Base-by-base conservation (phyloP, 352 stramenopile species). In the Saprolegnia diclina region DNA sequence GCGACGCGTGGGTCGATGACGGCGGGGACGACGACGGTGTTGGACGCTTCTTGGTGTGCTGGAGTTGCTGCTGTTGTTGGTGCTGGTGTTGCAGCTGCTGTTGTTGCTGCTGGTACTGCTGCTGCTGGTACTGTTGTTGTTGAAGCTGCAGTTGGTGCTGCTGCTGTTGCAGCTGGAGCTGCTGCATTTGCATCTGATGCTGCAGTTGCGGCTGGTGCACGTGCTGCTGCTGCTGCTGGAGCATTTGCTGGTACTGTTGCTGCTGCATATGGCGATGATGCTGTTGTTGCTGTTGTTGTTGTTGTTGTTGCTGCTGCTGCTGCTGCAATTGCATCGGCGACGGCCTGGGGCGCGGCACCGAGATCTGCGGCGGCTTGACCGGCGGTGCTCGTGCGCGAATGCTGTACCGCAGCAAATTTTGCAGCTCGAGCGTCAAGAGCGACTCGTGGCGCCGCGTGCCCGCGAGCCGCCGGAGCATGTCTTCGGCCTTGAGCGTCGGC, bases 401-500 rank as follows among this genome's bases (percentile, higher is more conserved):
- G 24, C 37, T 37, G 32, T 63, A 69, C 14, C 26, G 19, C 1
- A 69, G 29, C 29, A 69, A 16, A 14, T 62, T 24, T 44, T 69
- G 53, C 53, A 69, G 24, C 29, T 69, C 63, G 19, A 32, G 14
- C 62, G 62, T 56, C 40, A 67, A 67, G 50, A 0, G 50, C 1
- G 13, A 64, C 24, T 78, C 71, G 56, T 79, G 73, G 19, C 71
- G 71, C 10, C 73, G 62, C 42, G 69, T 9, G 0, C 50, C 62
- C 35, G 74, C 69, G 0, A 73, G 32, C 1, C 76, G 73, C 26
- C 73, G 71, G 6, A 77, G 50, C 18, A 66, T 48, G 5, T 45
- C 32, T 45, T 81, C 73, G 4, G 73, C 76, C 56, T 81, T 81
- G n/a, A 81, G 71, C 13, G 44, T 10, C 18, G 66, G 29, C 0